Evolutionary conservation across 2,329 filamentous ascomycete genomes (phyloP).

Genomic region (Xylaria sp.): DNA sequence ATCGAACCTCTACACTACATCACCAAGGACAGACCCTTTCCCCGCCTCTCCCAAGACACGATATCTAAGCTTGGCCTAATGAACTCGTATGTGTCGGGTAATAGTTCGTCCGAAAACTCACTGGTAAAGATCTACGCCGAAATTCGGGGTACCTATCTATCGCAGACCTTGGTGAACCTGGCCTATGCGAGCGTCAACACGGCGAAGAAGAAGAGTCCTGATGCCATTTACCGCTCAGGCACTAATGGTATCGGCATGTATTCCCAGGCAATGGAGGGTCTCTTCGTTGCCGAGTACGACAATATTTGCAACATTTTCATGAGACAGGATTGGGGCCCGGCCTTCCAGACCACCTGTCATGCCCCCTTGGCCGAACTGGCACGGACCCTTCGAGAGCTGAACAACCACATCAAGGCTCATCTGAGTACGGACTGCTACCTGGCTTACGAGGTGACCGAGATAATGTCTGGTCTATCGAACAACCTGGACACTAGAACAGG

Average conservation of each 20-base stretch:
- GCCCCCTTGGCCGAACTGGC: conserved; percentile 82
- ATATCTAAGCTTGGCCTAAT: conserved; percentile 81
- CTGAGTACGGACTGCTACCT: conserved; percentile 92
- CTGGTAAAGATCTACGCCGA: conserved; percentile 88
- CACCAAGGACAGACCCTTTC: conserved; percentile 89
- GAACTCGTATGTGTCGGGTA: conserved; percentile 78
- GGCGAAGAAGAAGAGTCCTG: conserved; percentile 81
- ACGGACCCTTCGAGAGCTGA: conserved; percentile 87
- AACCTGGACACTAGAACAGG: conserved; percentile 85
- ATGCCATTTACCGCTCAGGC: conserved; percentile 86
- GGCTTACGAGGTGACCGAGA: conserved; percentile 93
- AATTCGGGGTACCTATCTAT: conserved; percentile 87
- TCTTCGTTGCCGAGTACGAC: conserved; percentile 89
- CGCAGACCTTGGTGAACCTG: conserved; percentile 82
- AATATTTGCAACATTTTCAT: conserved; percentile 89
- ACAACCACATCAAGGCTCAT: conserved; percentile 87
- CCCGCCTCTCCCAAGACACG: conserved; percentile 79
- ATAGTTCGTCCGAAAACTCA: conserved; percentile 70
- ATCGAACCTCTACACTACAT: conserved; percentile 93
- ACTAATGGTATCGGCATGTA: conserved; percentile 94
- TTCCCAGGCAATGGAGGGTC: conserved; percentile 84
- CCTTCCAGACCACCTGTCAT: conserved; percentile 83
- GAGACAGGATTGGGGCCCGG: conserved; percentile 82
- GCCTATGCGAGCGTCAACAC: conserved; percentile 88
- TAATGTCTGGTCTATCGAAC: conserved; percentile 82